These are phyloP conservation scores for Backusella sp. DNA, from an alignment of 192 early-diverging fungal genomes.

Conservation along the genomic window DNA sequence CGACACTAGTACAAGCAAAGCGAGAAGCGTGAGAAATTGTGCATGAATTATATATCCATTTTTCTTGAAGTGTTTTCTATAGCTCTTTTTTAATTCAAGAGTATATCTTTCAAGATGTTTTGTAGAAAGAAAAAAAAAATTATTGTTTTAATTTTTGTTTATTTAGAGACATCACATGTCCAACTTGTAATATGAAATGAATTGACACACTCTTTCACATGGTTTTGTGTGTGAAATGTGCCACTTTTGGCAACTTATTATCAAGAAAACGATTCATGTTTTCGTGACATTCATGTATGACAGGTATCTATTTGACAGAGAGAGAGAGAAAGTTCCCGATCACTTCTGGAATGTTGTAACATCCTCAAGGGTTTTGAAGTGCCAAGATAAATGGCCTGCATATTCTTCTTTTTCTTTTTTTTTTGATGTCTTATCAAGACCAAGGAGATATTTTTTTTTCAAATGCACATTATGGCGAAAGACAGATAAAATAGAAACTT, in stretches of 20 bases:
- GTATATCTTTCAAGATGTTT: no score
- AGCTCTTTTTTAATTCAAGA: not conserved
- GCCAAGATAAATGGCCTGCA: no score
- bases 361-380: no score
- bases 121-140: no score
- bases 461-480: no score
- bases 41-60: not conserved
- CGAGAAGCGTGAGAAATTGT: not conserved
- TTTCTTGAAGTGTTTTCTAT: not conserved
- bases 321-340: not conserved
- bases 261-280: no score
- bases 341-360: no score
- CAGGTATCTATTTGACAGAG: not conserved
- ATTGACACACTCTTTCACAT: conserved; percentile 7
- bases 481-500: no score
- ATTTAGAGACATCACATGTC: not conserved
- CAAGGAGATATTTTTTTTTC: no score
- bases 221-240: not conserved
- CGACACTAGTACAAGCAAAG: not conserved
- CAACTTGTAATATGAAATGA: not conserved
- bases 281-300: not conserved
- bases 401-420: no score
- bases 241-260: not conserved
- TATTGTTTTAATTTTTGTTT: not conserved
- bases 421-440: no score